Evolutionary conservation across 2,329 filamentous ascomycete genomes (phyloP), one percentile per base, ranked within the genome.

Genomic region (Leptographium wingfieldii): DNA sequence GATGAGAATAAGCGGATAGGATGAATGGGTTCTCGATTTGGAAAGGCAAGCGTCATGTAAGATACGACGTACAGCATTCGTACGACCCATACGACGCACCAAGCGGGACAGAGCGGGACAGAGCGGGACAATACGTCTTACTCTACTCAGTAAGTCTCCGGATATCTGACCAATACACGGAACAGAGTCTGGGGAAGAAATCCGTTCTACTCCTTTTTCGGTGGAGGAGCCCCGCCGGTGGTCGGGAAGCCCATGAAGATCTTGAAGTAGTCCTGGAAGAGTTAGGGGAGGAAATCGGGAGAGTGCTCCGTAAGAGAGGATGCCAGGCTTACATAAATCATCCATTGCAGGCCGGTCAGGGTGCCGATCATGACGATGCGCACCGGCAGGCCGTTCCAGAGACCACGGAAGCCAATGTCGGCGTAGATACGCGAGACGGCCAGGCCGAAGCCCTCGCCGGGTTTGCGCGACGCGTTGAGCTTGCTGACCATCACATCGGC

Each of bases 401-500:
- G 80, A n/a, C 92, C 92, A 19, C 67, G 67, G 73, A 96, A 95
- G 38, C 91, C 91, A 68, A 95, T 94, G 46, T 95, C 88, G 68
- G 80, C 82, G 76, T 95, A 95, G 68, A 96, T 94, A 53, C 90
- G 82, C 61, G 82, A 75, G 66, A 89, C 81, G n/a, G 88, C 90
- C 46, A 80, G 78, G 22, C 87, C 88, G 64, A 92, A 90, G 2
- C 82, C 83, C 76, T 96, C 91, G 35, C 90, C 89, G 2, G 86
- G 72, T 69, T 84, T 78, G 58, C 90, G 85, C 67, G 85, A 85
- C 38, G 89, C 85, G 69, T 96, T 96, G 66, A 96, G 77, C 77
- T 96, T 96, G 72, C 87, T 91, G 64, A 95, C 91, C 85, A 96
- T 92, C 68, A 95, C 90, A 71, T 92, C 88, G 57, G 87, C 86